Conservation (phyloP, 306 rosid species). For the Cyamopsis tetragonoloba region DNA sequence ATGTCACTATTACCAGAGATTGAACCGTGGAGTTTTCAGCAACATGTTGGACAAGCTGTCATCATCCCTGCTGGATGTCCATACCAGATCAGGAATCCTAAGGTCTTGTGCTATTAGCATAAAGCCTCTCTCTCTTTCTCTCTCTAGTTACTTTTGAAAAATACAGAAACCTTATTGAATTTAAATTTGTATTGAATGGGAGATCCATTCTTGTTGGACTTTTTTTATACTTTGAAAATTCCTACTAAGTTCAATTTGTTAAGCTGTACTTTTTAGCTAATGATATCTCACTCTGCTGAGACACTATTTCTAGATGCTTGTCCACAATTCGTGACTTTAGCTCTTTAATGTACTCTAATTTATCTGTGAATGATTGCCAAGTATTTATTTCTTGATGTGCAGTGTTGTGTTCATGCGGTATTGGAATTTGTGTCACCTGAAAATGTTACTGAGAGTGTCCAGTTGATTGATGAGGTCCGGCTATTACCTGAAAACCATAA, state of each 20-base stretch:
- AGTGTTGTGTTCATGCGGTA: constrained; percentile 87
- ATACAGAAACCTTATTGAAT: background rate
- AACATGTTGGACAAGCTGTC: constrained; percentile 93
- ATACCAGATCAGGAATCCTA: constrained; percentile 81
- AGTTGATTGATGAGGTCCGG: constrained; percentile 62
- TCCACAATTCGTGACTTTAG: no score
- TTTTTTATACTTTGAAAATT: constrained; percentile 2
- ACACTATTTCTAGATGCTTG: no score
- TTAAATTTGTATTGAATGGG: background rate
- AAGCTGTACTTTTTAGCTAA: background rate
- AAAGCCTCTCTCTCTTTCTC: background rate
- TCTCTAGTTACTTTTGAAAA: background rate
- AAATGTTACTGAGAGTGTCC: constrained; percentile 63
- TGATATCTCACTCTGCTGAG: background rate
- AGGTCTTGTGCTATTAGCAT: constrained; percentile 49
- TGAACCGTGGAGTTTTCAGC: constrained; percentile 96
- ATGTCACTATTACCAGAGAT: constrained; percentile 52
- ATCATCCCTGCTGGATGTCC: constrained; percentile 99
- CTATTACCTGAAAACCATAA: constrained; percentile 63
- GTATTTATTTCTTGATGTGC: constrained; percentile 33
- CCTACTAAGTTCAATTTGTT: background rate
- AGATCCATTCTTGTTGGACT: background rate
- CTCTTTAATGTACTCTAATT: background rate
- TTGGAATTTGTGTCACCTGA: constrained; percentile 91
- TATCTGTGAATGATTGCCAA: constrained; percentile 4